phyloP scores from a whole-genome alignment of 2,329 filamentous ascomycete genomes.

The Polychaeton citri region DNA sequence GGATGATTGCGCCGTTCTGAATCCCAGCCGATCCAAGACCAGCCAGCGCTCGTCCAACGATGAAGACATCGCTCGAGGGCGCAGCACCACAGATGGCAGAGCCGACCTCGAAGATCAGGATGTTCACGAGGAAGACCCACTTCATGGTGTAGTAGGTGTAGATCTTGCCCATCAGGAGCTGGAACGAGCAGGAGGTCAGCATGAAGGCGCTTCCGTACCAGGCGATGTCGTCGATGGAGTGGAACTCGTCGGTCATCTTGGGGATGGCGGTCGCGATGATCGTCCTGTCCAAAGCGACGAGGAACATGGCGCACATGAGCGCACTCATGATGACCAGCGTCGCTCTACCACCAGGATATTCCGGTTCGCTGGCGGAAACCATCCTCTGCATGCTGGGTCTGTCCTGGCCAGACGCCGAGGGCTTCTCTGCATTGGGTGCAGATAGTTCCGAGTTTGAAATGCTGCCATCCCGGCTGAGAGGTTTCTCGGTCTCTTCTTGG shows the following conservation, averaged over 20 bases:
- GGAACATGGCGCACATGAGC: slow-evolving; percentile 8
- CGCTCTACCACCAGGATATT: slow-evolving; percentile 1
- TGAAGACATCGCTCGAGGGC: slow-evolving; percentile 34
- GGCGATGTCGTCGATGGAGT: slow-evolving; percentile 32
- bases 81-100: slow-evolving; percentile 38
- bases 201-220: slow-evolving; percentile 36
- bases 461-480: background rate
- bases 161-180: slow-evolving; percentile 29
- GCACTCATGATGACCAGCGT: slow-evolving; percentile 2
- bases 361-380: background rate
- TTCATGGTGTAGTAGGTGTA: slow-evolving; percentile 29
- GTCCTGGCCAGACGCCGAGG: background rate
- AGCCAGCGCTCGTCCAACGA: slow-evolving; percentile 38
- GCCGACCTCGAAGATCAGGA: slow-evolving; percentile 31
- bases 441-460: background rate
- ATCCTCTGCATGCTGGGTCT: background rate
- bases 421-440: too few species aligned
- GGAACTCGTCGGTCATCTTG: slow-evolving; percentile 34
- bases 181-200: slow-evolving; percentile 29
- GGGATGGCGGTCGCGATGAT: slow-evolving; percentile 35
- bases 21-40: slow-evolving; percentile 42
- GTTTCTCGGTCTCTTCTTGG: background rate
- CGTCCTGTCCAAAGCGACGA: slow-evolving; percentile 14
- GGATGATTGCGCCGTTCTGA: slow-evolving; percentile 25
- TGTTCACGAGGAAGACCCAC: slow-evolving; percentile 26